Base-by-base conservation (phyloP, 2,329 filamentous ascomycete genomes). In the Helotiales sp. region DNA sequence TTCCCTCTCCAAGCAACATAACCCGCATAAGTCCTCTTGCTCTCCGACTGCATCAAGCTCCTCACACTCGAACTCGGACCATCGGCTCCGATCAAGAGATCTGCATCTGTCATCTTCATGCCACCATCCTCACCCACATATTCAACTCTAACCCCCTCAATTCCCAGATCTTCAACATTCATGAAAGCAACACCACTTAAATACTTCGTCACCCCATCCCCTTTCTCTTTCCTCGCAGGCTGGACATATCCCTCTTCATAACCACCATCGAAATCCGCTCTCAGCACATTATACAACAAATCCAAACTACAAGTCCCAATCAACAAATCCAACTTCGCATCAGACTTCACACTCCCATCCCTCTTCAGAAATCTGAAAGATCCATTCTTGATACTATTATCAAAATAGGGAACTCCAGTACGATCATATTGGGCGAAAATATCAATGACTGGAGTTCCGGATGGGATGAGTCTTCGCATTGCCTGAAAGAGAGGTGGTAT, bases 1-100 rank as follows among this genome's bases (percentile, higher is more conserved):
- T 75, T 77, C 6, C 76, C 75, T 10, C 76, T 69, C 27, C 76
- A 63, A 1, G 52, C 58, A 13, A 63, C 54, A 50, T 66, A 66
- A 3, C 64, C 66, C 5, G 48, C 60, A 57, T 66, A 66, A 2
- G n/a, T 60, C n/a, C 66, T 56, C 51, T 64, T 47, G 1, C 51
- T 53, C 9, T 60, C 57, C 1, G 63, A 62, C 5, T 59, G 29
- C 2, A 62, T 52, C 12, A 62, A 9, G 22, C 38, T 52, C 7
- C 61, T 46, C 8, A 67, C 36, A 8, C 31, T 50, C 1, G 66
- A 68, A 54, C 60, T 66, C 1, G 65, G 52, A 5, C 65, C 63
- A 56, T 66, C 62, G 42, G 63, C 61, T 8, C 49, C 47, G 49
- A 67, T 56, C 10, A 66, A 55, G 27, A 66, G 24, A 44, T 65